Base-by-base conservation (phyloP, 352 stramenopile genomes). In the Hyaloperonospora arabidopsidis region DNA sequence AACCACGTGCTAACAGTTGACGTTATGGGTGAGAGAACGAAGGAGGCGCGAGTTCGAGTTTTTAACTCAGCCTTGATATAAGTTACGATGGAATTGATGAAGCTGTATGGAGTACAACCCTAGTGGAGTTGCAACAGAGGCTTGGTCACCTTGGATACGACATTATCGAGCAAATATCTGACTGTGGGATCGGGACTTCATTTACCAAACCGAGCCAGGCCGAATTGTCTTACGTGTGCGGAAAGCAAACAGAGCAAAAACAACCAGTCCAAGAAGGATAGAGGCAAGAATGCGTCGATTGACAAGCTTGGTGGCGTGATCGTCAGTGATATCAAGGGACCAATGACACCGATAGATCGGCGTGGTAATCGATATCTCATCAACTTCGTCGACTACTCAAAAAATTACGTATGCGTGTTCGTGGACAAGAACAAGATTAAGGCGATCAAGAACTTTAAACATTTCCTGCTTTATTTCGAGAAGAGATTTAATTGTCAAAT, bases 231-330 rank as follows among this genome's bases (percentile, higher is more conserved):
- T 0, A 49, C 54, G 0, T 68, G 48, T 29, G 54, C 49, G 5
- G 1, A 60, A 35, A 45, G 54, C 1, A 68, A 68, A 18, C 49
- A 63, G 29, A 23, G 28, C 25, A 2, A 62, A 58, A 54, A 51
- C 14, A 7, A n/a, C 14, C 22, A 45, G 29, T 55, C 50, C 0
- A 38, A 44, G 18, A 40, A 55, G 11, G 45, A 60, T 51, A 44
- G 13, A 6, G 51, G 58, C 13, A 8, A 19, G 5, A n/a, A 56
- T 25, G 51, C 50, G 38, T 14, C 48, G 54, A 45, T 62, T 53
- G 0, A 61, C 28, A 13, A 53, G 56, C 28, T 73, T 21, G 68
- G 25, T 2, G 45, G 7, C 12, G 25, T 72, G 53, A 58, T 51
- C 0, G 45, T 14, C 32, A 47, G 28, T 14, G 22, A 58, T 6